Base-by-base conservation (phyloP, 208 protist species). In the Naegleria fowleri region DNA sequence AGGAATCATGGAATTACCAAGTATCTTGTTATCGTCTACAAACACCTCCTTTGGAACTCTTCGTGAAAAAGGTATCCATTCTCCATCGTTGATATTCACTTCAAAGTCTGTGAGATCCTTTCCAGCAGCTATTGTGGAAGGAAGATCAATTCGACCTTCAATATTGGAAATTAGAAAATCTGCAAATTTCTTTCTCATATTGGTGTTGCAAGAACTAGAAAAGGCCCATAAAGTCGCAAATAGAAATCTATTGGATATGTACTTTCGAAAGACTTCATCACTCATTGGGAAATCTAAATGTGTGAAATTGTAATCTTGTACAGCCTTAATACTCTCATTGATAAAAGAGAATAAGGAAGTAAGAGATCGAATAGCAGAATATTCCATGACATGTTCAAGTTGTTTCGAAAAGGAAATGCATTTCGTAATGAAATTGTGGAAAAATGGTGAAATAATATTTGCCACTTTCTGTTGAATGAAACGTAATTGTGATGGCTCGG, bases 221-320 rank as follows among this genome's bases (percentile, higher is more conserved):
- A 99, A 95, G 90, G 95, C 96, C 99, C 99, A 99, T 87, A 99
- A 94, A 22, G 99, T 91, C 0, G 98, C 94, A 91, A 98, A 97
- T 5, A 97, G 89, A 67, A 99, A 92, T 90, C 96, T 92, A 83
- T 97, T 97, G 25, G 91, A 51, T 13, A 98, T 94, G 90, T 97
- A 98, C 38, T 88, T 92, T 13, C 94, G 88, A 25, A 97, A 25
- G 7, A 93, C 91, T 22, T 95, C 92, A 29, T 19, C 19, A 16
- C 55, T 41, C 90, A 98, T 90, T 36, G 92, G 94, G 86, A 97
- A 96, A 88, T 97, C 96, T 22, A 89, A 88, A 92, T 97, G 95
- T 75, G 94, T 84, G 86, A 95, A 92, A 93, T 98, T 98, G 90
- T 98, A 96, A 36, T 97, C 94, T 92, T 97, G 96, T 75, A 98